Base-by-base conservation (phyloP, 805 yeast genomes). In the Saturnispora ahearnii region DNA sequence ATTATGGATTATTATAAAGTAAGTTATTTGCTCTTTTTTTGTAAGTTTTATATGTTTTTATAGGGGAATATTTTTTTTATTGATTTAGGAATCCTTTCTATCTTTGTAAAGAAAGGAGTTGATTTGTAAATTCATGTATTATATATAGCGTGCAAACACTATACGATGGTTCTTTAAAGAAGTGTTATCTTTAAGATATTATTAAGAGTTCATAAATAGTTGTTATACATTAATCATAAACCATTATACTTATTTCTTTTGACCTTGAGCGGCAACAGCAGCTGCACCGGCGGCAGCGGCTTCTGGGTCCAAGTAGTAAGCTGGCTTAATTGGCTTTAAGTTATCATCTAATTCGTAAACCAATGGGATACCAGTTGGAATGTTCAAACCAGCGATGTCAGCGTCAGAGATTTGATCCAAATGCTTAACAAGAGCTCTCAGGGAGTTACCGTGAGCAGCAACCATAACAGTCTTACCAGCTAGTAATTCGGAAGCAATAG, bases 221-320 rank as follows among this genome's bases (percentile, higher is more conserved):
- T 18, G 24, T 18, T 36, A 36, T 36, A 36, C 40, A 36, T 36
- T 36, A 36, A 34, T 34, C 9, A 18, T 18, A 18, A 36, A 36
- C 40, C 40, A 36, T 12, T 28, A 6, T 13, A 18, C 21, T 53
- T 68, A 73, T 62, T 78, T 77, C 76, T 79, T 80, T 69, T 76
- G 76, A 71, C 98, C 98, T 77, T 90, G 98, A 63, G 87, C 87
- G 63, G 97, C 98, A 62, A 90, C 98, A 54, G 96, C 96, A 67
- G 97, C 97, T 59, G 97, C 98, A 79, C 98, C 98, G 50, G 96
- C 96, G 58, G 90, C 96, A 65, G 98, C 98, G 65, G 97, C 98
- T 77, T 88, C 97, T 65, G 98, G 98, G 76, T 90, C 98, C 73
- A 90, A 84, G 83, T 90, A 90, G 81, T 90, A 88, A 62, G 95